Base-by-base conservation (phyloP, 2,329 filamentous ascomycete species). In the Chaetomium olivaceum region DNA sequence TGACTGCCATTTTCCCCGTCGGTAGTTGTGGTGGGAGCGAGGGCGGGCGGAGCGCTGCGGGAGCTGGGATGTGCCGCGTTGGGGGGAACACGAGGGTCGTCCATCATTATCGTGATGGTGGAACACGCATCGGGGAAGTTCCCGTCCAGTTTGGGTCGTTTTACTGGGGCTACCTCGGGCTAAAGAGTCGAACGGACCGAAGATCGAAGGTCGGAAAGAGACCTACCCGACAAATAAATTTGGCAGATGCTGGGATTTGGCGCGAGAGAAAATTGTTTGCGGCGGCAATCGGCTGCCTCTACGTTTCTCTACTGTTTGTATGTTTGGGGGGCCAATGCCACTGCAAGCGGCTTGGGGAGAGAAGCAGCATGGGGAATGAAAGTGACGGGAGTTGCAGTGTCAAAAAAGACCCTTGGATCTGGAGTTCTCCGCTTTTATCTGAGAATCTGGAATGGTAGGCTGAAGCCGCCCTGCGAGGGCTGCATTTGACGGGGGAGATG, bases 71-170 rank as follows among this genome's bases (percentile, higher is more conserved):
- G 66, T 65, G 70, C 68, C 62, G 61, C 62, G 64, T 71, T 67
- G 63, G 68, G 50, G 66, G 71, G 65, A 71, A 67, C 69, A 73
- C 70, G 70, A 71, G 70, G 62, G 68, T 73, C 70, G 60, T 71
- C 70, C 72, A 73, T 73, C 71, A 71, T 73, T 71, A 71, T 73
- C 67, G 71, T 63, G 65, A 70, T 69, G 58, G 72, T 73, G 70
- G 68, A 71, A 73, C 68, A 60, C 29, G 65, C 71, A 73, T 73
- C 64, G 67, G 70, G 69, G 50, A 63, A 54, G 58, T 54, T 61
- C 52, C 67, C 67, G 65, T 64, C 33, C 25, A 62, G 50, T 55
- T 43, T 61, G 23, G 36, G 54, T 23, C 21, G 31, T 46, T 56
- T 63, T 39, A 48, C 25, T 62, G 25, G 25, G 33, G 60, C 36